Percentiles rank a stretch among this genome's conserved stretches.
Evolutionary conservation across 345 rosid species (phyloP).

Genomic region (Stellera chamaejasme): DNA sequence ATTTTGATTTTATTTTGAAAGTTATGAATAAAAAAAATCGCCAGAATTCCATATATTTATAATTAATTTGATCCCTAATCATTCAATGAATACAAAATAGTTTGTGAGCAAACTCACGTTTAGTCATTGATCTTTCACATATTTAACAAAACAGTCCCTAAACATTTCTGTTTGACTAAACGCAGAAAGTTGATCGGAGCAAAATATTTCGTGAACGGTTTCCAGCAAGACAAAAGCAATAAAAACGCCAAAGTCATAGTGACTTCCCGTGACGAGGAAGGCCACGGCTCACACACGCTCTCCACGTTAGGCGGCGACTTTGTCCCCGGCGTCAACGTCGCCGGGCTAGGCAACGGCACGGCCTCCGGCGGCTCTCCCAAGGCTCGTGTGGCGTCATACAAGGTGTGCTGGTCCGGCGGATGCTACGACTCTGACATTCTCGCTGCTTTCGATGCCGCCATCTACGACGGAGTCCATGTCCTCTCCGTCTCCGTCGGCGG

Average conservation of each 20-base stretch:
- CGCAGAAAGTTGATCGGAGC: conserved; percentile 64
- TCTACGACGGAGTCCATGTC: conserved; percentile 49
- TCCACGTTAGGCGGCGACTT: conserved; percentile 41
- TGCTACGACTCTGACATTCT: conserved; percentile 46
- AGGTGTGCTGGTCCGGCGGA: conserved; percentile 38
- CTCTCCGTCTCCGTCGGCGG: conserved; percentile 45
- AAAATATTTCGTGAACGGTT: conserved; percentile 40
- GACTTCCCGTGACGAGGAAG: conserved; percentile 7
- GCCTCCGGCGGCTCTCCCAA: conserved; percentile 51
- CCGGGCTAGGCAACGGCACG: conserved; percentile 27
- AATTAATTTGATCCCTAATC: no score
- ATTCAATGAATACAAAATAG: not conserved
- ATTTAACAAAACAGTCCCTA: not conserved
- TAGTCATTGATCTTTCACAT: no score
- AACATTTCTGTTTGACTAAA: not conserved
- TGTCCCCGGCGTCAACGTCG: conserved; percentile 23
- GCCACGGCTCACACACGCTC: conserved; percentile 55
- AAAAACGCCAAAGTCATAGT: no score
- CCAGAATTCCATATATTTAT: no score
- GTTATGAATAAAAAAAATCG: not conserved
- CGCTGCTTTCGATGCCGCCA: conserved; percentile 39
- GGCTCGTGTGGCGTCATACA: conserved; percentile 54
- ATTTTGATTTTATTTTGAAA: not conserved
- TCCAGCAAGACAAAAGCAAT: not conserved
- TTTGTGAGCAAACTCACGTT: no score